phyloP scores from a whole-genome alignment of 179 eudicot species.

The Camellia oleifera region DNA sequence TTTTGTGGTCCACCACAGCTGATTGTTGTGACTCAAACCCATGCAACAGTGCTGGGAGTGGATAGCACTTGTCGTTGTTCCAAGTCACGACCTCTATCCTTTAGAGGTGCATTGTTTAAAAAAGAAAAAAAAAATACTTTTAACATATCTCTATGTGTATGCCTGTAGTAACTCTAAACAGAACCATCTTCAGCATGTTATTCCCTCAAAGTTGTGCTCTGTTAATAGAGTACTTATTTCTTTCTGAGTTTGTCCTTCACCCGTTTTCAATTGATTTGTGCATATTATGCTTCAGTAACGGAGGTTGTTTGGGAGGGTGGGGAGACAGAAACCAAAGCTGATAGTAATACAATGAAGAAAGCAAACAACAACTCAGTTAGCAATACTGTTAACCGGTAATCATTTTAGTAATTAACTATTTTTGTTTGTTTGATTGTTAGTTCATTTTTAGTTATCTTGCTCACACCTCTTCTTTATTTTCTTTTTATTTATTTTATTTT shows the following conservation, averaged over 20 bases:
- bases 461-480: too few relatives aligned
- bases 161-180: not conserved
- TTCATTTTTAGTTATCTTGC: not conserved
- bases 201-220: not conserved
- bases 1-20: too few relatives aligned
- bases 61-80: too few relatives aligned
- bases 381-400: conserved; percentile 56
- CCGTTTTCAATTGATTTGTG: conserved; percentile 13
- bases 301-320: conserved; percentile 99
- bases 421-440: not conserved
- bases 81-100: too few relatives aligned
- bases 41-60: too few relatives aligned
- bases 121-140: too few relatives aligned
- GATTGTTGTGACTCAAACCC: too few relatives aligned
- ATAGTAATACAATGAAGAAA: conserved; percentile 26
- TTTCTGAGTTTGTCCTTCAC: not conserved
- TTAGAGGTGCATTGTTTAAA: too few relatives aligned
- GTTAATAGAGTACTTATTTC: not conserved
- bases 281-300: conserved; percentile 44
- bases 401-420: not conserved
- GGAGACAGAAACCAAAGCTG: conserved; percentile 47
- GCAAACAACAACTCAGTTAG: conserved; percentile 24
- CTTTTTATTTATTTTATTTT: too few relatives aligned
- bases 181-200: not conserved
- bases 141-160: not conserved